Percentiles rank a stretch among this genome's conserved stretches.
These are phyloP conservation scores for Triangularia setosa DNA, from an alignment of 2,329 filamentous ascomycete genomes.

Conservation along the genomic window DNA sequence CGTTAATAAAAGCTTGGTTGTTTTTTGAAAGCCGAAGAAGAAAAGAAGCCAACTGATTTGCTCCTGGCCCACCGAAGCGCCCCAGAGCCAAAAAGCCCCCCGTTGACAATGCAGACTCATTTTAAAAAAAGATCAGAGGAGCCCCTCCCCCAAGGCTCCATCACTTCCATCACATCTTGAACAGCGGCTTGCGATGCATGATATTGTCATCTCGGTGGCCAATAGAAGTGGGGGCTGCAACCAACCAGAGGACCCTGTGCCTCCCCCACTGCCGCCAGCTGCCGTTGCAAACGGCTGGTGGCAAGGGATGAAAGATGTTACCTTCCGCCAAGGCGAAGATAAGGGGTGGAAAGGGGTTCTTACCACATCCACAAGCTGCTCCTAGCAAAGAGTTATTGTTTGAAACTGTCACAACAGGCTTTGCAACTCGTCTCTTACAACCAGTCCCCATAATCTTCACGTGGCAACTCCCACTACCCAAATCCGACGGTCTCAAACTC, in stretches of 20 bases:
- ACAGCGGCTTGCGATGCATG: conserved; percentile 11
- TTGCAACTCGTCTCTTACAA: background rate
- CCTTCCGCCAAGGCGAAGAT: background rate
- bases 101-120: background rate
- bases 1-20: background rate
- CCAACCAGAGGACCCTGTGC: conserved; percentile 2
- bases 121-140: conserved; percentile 37
- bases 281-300: conserved; percentile 10
- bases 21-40: background rate
- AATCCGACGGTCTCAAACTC: background rate
- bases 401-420: no score
- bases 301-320: background rate
- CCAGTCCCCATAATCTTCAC: background rate
- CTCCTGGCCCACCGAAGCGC: background rate
- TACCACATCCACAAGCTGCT: background rate
- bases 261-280: conserved; percentile 3
- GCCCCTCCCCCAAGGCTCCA: no score
- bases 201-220: conserved; percentile 12
- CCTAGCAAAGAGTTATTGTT: background rate
- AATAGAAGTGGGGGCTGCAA: conserved; percentile 8
- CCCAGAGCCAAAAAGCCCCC: no score
- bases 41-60: background rate
- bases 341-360: background rate
- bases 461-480: background rate
- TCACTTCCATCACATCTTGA: background rate